These are phyloP conservation scores for Starmera amethionina DNA, from an alignment of 805 yeast genomes.

Conservation along the genomic window DNA sequence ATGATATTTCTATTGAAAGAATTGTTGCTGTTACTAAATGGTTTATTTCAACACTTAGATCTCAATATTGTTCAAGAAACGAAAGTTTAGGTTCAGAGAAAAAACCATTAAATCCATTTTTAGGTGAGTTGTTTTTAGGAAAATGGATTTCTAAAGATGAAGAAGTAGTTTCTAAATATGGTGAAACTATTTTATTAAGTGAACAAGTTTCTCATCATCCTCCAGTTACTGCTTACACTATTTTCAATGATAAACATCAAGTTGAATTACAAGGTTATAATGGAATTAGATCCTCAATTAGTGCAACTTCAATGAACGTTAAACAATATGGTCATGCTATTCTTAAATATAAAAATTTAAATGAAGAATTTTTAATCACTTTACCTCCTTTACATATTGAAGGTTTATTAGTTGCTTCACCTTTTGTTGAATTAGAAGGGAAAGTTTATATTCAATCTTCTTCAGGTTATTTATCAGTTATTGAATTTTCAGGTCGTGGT, in stretches of 20 bases:
- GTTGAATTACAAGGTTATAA: conserved; percentile 80
- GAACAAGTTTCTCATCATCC: conserved; percentile 99
- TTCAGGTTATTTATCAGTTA: conserved; percentile 58
- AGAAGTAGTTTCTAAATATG: conserved; percentile 43
- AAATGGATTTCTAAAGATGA: conserved; percentile 43
- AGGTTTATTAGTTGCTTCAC: conserved; percentile 83
- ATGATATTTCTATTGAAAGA: conserved; percentile 48
- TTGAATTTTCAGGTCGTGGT: conserved; percentile 88
- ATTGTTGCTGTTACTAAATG: conserved; percentile 78
- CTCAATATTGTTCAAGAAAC: conserved; percentile 89
- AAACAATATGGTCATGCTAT: conserved; percentile 91
- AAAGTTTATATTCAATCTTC: conserved; percentile 77
- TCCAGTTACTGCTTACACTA: conserved; percentile 89
- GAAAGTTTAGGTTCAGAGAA: conserved; percentile 93
- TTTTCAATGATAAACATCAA: conserved; percentile 61
- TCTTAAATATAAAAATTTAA: conserved; percentile 48
- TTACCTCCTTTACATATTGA: conserved; percentile 93
- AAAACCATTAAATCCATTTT: conserved; percentile 92
- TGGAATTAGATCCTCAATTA: conserved; percentile 76
- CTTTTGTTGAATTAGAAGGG: conserved; percentile 91
- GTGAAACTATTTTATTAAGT: conserved; percentile 70
- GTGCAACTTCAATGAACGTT: conserved; percentile 70
- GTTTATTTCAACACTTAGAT: conserved; percentile 85
- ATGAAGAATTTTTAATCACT: conserved; percentile 71
- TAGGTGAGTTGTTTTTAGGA: conserved; percentile 92